phyloP scores from a whole-genome alignment of 768 basidiomycete species.

The Tulasnella sp. region DNA sequence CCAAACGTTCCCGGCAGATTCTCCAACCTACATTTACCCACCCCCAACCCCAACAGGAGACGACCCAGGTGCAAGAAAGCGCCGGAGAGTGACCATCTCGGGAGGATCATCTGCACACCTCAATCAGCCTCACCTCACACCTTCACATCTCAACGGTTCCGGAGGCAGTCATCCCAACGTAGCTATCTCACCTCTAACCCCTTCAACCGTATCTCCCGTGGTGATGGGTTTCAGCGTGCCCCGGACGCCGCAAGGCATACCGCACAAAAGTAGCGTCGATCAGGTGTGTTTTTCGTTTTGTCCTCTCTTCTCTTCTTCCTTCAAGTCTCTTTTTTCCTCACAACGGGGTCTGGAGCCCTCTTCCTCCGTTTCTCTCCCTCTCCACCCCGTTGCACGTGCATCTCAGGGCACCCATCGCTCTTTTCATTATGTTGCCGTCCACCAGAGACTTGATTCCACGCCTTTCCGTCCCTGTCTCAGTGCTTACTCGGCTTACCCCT shows the following conservation, averaged over 20 bases:
- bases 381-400: constrained; percentile 9
- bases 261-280: constrained; percentile 33
- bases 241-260: constrained; percentile 32
- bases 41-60: constrained; percentile 22
- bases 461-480: constrained; percentile 23
- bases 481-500: constrained; percentile 8
- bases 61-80: constrained; percentile 29
- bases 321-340: constrained; percentile 20
- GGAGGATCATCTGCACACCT: constrained; percentile 23
- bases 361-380: neutral
- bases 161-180: constrained; percentile 10
- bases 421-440: constrained; percentile 20
- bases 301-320: constrained; percentile 6
- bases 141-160: constrained; percentile 17
- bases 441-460: constrained; percentile 2
- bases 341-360: neutral
- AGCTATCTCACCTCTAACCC: constrained; percentile 29
- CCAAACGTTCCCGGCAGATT: constrained; percentile 24
- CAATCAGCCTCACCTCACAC: constrained; percentile 19
- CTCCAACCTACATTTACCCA: constrained; percentile 21
- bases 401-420: neutral
- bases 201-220: constrained; percentile 32
- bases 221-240: constrained; percentile 37
- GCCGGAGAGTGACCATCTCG: constrained; percentile 35
- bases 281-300: constrained; percentile 29